Evolutionary conservation across 2,329 filamentous ascomycete genomes (phyloP).

Genomic region (Trichoderma brevicompactum): DNA sequence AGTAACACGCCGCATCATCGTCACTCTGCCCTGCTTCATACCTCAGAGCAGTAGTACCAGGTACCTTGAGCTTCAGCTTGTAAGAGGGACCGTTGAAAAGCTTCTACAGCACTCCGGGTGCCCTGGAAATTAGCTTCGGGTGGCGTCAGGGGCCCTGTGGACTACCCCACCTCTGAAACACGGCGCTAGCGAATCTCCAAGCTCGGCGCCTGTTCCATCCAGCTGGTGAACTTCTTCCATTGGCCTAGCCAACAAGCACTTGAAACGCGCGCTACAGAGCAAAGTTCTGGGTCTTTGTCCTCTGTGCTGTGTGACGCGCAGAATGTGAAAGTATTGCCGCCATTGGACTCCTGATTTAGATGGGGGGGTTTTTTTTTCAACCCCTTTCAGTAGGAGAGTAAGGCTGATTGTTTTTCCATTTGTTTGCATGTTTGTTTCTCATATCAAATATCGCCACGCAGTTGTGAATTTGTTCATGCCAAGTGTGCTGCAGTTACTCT

Average conservation of each 20-base stretch:
- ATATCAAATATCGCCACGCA: no score
- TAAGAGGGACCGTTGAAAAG: not conserved
- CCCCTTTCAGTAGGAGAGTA: no score
- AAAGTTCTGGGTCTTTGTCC: not conserved
- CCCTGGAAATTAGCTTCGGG: conserved; percentile 26
- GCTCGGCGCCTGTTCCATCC: conserved; percentile 27
- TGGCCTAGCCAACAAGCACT: conserved; percentile 14
- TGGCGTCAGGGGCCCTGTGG: conserved; percentile 22
- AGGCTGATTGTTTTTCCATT: not conserved
- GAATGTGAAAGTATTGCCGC: not conserved
- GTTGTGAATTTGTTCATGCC: no score
- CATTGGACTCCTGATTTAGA: not conserved
- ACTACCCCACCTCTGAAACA: conserved; percentile 20
- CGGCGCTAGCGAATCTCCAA: conserved; percentile 16
- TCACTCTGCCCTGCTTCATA: no score
- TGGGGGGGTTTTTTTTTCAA: no score
- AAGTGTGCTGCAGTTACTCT: no score
- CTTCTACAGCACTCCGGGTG: conserved; percentile 11
- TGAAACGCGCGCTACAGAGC: conserved; percentile 26
- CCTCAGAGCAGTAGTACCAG: not conserved
- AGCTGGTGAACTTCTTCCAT: conserved; percentile 15
- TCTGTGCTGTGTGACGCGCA: not conserved
- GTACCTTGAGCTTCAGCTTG: not conserved
- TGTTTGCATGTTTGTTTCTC: not conserved
- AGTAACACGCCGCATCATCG: no score